phyloP scores from a whole-genome alignment of 768 basidiomycete species.

The Lentinula guzmanii region DNA sequence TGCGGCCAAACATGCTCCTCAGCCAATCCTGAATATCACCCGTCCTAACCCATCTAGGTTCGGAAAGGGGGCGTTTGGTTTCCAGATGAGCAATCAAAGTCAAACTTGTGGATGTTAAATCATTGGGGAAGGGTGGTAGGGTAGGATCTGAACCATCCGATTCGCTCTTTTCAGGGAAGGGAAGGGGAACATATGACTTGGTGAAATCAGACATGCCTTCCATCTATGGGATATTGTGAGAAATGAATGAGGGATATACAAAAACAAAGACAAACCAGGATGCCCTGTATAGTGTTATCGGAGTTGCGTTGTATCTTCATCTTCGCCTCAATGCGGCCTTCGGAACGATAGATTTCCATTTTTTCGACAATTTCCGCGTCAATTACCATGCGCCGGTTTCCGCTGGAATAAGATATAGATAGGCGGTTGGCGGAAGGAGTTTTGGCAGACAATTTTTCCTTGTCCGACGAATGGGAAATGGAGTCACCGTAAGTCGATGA shows the following conservation, averaged over 20 bases:
- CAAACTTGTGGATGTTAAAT: slow-evolving; percentile 44
- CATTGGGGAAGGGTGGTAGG: slow-evolving; percentile 67
- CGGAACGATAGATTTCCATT: slow-evolving; percentile 73
- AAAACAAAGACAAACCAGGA: slow-evolving; percentile 49
- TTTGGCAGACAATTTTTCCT: slow-evolving; percentile 33
- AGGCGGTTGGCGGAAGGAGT: slow-evolving; percentile 75
- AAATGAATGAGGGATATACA: slow-evolving; percentile 2
- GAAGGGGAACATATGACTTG: slow-evolving; percentile 61
- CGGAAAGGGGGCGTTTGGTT: slow-evolving; percentile 81
- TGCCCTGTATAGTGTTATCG: slow-evolving; percentile 59
- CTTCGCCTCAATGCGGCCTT: slow-evolving; percentile 80
- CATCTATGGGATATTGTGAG: slow-evolving; percentile 38
- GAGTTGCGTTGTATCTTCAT: slow-evolving; percentile 55
- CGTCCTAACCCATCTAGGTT: slow-evolving; percentile 95
- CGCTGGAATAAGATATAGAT: slow-evolving; percentile 94
- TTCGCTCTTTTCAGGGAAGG: slow-evolving; percentile 33
- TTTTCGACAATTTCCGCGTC: slow-evolving; percentile 83
- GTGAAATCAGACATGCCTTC: slow-evolving; percentile 69
- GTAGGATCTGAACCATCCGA: slow-evolving; percentile 48
- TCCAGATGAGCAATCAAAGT: slow-evolving; percentile 80
- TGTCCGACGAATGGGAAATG: slow-evolving; percentile 25
- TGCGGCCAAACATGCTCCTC: slow-evolving; percentile 79
- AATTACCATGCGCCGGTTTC: slow-evolving; percentile 79
- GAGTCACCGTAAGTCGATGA: slow-evolving; percentile 43
- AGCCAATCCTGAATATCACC: slow-evolving; percentile 95